Conservation (phyloP, 2,329 filamentous ascomycete genomes). For the Colletotrichum sp. region DNA sequence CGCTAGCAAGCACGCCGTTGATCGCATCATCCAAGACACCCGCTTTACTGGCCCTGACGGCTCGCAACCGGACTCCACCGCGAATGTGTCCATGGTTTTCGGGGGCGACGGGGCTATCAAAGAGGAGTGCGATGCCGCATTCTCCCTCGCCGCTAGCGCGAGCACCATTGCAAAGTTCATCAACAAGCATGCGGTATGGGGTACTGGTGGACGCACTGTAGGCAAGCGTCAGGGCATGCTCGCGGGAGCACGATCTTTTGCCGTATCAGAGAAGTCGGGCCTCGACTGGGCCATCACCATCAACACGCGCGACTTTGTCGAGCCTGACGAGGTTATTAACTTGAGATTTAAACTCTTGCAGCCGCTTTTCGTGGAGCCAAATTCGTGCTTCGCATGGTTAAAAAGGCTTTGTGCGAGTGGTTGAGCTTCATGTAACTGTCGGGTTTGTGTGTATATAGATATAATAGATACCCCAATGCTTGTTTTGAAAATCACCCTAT, state of each 20-base stretch:
- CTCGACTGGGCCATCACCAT: slow-evolving; percentile 8
- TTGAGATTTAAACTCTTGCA: neutral
- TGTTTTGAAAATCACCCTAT: accelerated
- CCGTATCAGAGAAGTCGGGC: neutral
- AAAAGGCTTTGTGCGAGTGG: neutral
- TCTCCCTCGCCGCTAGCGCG: slow-evolving; percentile 17
- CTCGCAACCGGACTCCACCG: neutral
- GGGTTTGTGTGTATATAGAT: neutral
- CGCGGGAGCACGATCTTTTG: neutral
- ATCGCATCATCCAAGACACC: slow-evolving; percentile 21
- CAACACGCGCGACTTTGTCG: slow-evolving; percentile 11
- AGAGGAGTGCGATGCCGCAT: slow-evolving; percentile 11
- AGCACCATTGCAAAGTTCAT: slow-evolving; percentile 14
- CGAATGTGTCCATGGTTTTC: neutral
- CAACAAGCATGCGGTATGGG: slow-evolving; percentile 5
- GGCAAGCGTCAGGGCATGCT: neutral
- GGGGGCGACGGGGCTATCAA: slow-evolving; percentile 24
- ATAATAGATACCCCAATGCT: neutral
- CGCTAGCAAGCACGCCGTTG: neutral
- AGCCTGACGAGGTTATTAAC: neutral
- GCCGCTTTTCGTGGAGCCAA: neutral
- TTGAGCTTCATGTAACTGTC: neutral
- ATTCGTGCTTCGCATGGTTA: neutral
- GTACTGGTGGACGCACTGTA: neutral
- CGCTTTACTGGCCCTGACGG: slow-evolving; percentile 8